phyloP scores from a whole-genome alignment of 192 early-diverging fungal genomes.

The Glomus cerebriforme region DNA sequence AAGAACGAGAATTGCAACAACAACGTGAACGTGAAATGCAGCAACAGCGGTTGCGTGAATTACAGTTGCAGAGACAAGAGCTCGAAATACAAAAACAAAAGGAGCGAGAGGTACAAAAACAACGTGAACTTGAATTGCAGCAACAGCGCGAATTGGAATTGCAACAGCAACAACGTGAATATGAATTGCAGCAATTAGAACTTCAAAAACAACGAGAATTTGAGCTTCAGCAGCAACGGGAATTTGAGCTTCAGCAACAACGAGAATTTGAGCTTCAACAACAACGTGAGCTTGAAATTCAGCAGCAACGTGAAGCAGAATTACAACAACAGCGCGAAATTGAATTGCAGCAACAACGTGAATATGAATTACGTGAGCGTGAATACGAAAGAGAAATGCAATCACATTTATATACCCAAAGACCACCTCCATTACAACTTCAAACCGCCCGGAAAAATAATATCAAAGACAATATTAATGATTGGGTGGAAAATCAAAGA shows the following conservation, averaged over 20 bases:
- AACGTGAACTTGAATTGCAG: constrained; percentile 6
- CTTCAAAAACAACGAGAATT: not conserved
- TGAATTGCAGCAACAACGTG: not conserved
- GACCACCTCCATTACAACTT: not conserved
- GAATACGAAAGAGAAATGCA: constrained; percentile 2
- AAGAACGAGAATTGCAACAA: constrained; percentile 3
- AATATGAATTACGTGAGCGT: constrained; percentile 9
- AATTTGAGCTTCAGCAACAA: not conserved
- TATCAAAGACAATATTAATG: constrained; percentile 10
- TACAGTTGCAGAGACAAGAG: not conserved
- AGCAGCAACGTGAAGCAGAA: constrained; percentile 2
- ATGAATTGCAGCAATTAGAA: not conserved
- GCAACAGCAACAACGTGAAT: constrained; percentile 6
- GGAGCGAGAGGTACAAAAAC: constrained; percentile 10
- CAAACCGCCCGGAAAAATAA: not conserved
- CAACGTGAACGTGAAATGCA: constrained; percentile 12
- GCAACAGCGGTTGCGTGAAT: not conserved
- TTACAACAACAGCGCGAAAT: not conserved
- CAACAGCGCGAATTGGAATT: constrained; percentile 1
- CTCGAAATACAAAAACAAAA: constrained; percentile 12
- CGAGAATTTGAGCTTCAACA: constrained; percentile 19
- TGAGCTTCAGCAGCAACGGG: not conserved
- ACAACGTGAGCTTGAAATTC: constrained; percentile 6
- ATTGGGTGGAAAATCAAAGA: constrained; percentile 20
- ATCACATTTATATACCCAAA: not conserved